Conservation (phyloP, 176 grass and related monocot species). For the Juncus inflexus region DNA sequence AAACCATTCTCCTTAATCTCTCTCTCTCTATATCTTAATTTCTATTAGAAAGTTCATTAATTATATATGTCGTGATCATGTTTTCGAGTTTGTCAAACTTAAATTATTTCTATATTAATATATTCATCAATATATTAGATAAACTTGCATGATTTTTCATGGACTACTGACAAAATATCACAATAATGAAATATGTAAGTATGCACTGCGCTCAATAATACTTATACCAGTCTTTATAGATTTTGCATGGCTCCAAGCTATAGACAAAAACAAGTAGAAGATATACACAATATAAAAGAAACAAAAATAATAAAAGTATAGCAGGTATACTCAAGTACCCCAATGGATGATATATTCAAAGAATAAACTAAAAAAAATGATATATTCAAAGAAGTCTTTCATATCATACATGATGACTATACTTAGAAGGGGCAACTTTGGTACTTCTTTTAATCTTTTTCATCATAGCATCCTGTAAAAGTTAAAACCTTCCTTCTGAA, state of each 20-base stretch:
- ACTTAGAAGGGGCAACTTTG: slow-evolving; percentile 20
- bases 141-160: neutral
- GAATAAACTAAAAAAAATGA: no score
- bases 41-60: slow-evolving; percentile 6
- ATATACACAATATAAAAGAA: slow-evolving; percentile 3
- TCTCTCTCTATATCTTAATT: no score
- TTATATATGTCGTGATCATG: neutral
- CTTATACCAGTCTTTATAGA: neutral
- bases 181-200: neutral
- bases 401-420: slow-evolving; percentile 24
- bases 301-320: slow-evolving; percentile 23
- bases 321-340: slow-evolving; percentile 25
- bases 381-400: slow-evolving; percentile 24
- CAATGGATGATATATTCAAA: slow-evolving; percentile 20
- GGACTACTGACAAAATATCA: neutral
- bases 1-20: no score
- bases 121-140: neutral
- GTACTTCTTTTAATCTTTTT: slow-evolving; percentile 31
- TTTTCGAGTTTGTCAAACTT: slow-evolving; percentile 1
- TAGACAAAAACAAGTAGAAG: neutral
- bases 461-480: slow-evolving; percentile 24
- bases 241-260: slow-evolving; percentile 26
- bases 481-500: slow-evolving; percentile 7
- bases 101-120: neutral
- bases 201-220: neutral